Conservation (phyloP, 140 eudicot species). For the Ambrosia hybrid region DNA sequence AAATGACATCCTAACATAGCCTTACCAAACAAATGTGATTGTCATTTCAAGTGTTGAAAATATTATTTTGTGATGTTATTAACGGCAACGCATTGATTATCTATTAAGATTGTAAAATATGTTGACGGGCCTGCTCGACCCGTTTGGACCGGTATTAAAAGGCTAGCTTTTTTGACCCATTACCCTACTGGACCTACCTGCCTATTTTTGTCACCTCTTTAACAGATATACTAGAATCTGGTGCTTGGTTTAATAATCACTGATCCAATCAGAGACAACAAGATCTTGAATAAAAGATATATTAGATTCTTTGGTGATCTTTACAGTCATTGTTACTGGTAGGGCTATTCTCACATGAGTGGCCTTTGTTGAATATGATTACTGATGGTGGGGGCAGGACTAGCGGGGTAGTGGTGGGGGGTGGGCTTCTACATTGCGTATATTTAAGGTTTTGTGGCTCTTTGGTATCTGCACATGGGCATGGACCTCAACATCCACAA, state of each 20-base stretch:
- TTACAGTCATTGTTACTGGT: constrained; percentile 22
- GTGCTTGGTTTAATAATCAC: constrained; percentile 22
- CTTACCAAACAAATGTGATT: not conserved
- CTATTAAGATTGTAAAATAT: not conserved
- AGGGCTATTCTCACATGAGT: constrained; percentile 19
- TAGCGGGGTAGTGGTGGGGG: no score
- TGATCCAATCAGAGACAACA: constrained; percentile 20
- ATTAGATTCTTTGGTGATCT: constrained; percentile 21
- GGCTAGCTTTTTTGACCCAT: constrained; percentile 5
- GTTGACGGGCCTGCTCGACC: not conserved
- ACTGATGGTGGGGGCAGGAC: constrained; percentile 6
- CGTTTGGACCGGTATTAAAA: not conserved
- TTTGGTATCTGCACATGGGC: constrained; percentile 32
- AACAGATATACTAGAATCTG: constrained; percentile 20
- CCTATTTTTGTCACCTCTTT: not conserved
- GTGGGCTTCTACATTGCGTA: not conserved
- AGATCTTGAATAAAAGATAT: constrained; percentile 21
- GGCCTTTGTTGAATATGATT: constrained; percentile 27
- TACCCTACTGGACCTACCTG: not conserved
- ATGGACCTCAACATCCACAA: constrained; percentile 25
- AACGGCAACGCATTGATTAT: not conserved
- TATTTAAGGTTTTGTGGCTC: constrained; percentile 18
- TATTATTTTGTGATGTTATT: not conserved
- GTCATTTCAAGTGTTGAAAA: not conserved
- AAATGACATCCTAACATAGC: not conserved